phyloP scores from a whole-genome alignment of 257 asterid species.

The Salvia splendens region DNA sequence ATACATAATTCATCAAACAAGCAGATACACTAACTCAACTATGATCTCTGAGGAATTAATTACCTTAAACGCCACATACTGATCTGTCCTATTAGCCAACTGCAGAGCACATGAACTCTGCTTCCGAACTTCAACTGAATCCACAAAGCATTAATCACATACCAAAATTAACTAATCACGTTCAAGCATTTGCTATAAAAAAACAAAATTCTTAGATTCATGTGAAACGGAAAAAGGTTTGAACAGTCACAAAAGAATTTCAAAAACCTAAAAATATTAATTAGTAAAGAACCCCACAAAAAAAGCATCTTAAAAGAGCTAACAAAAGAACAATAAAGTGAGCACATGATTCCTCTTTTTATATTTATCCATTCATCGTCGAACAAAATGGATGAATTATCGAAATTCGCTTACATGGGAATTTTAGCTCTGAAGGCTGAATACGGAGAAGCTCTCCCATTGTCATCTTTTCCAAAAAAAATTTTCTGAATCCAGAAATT shows the following conservation, averaged over 20 bases:
- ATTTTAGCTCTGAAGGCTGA: constrained; percentile 78
- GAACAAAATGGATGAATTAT: constrained; percentile 23
- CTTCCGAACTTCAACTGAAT: constrained; percentile 79
- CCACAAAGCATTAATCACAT: constrained; percentile 32
- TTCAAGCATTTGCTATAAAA: not conserved
- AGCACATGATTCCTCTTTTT: constrained; percentile 19
- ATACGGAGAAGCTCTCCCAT: constrained; percentile 67
- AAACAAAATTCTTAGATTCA: not conserved
- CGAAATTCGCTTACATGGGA: constrained; percentile 57
- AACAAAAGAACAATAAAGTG: constrained; percentile 17
- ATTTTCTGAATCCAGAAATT: constrained; percentile 20
- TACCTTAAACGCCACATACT: constrained; percentile 83
- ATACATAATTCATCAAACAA: not conserved
- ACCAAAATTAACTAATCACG: constrained; percentile 11
- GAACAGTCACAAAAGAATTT: not conserved
- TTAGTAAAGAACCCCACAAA: not conserved
- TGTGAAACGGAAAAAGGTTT: not conserved
- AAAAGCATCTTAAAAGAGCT: constrained; percentile 21
- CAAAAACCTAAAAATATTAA: constrained; percentile 19
- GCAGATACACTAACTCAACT: not conserved
- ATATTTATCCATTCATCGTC: not conserved
- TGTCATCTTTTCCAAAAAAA: constrained; percentile 41
- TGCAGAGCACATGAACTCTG: constrained; percentile 81
- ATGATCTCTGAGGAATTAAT: constrained; percentile 10
- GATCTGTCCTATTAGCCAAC: constrained; percentile 76